A percentile compares a stretch with the other conserved stretches of the same genome.
Evolutionary conservation across 495 filamentous ascomycete species (phyloP).

Genomic region (Xylaria castorea): DNA sequence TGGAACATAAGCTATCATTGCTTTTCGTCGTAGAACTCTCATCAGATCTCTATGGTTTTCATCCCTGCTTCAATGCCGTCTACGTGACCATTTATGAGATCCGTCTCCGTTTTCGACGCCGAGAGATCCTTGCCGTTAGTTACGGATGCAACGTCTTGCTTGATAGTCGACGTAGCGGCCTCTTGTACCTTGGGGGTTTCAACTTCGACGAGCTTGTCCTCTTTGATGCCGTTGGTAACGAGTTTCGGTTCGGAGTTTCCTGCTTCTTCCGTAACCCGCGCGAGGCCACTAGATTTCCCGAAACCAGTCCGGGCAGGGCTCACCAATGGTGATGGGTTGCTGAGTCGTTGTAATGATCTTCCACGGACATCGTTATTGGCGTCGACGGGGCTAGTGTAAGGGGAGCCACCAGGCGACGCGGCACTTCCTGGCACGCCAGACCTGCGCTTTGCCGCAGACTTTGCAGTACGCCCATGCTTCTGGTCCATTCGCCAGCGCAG

Average conservation of each 20-base stretch:
- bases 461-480: conserved; percentile 76
- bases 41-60: conserved; percentile 66
- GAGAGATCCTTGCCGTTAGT: conserved; percentile 34
- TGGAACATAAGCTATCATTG: conserved; percentile 38
- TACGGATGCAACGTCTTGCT: conserved; percentile 30
- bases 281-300: conserved; percentile 58
- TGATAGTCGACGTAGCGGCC: conserved; percentile 47
- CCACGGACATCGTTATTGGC: conserved; percentile 56
- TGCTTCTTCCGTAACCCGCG: conserved; percentile 59
- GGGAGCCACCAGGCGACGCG: conserved; percentile 57
- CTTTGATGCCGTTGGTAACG: conserved; percentile 35
- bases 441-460: conserved; percentile 47
- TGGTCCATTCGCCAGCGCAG: conserved; percentile 93
- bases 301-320: conserved; percentile 61
- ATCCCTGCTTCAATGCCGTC: conserved; percentile 53
- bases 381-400: conserved; percentile 58
- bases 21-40: conserved; percentile 38
- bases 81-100: conserved; percentile 34
- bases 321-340: conserved; percentile 55
- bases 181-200: conserved; percentile 58
- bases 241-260: conserved; percentile 31
- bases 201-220: conserved; percentile 56
- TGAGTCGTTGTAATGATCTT: conserved; percentile 61
- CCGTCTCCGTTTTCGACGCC: conserved; percentile 34
- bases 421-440: conserved; percentile 44